These are phyloP conservation scores for Scolecobasidium constrictum DNA, from an alignment of 2,329 filamentous ascomycete species.

Conservation along the genomic window DNA sequence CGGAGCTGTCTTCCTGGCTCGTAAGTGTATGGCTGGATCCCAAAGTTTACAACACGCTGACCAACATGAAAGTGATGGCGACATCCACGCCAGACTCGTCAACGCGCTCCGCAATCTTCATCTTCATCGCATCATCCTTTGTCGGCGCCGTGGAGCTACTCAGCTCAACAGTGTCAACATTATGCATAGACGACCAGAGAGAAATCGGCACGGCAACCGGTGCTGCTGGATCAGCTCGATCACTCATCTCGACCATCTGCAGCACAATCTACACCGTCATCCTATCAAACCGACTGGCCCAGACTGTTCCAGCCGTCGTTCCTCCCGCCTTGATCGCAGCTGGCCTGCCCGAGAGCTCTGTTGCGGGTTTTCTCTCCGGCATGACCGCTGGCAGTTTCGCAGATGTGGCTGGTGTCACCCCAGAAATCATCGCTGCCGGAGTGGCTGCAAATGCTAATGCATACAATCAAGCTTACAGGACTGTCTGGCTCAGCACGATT, in stretches of 20 bases:
- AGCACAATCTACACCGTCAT: constrained; percentile 27
- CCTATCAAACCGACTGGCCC: constrained; percentile 25
- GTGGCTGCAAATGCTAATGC: constrained; percentile 22
- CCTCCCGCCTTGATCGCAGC: constrained; percentile 24
- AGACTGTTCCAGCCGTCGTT: constrained; percentile 25
- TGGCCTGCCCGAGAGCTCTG: constrained; percentile 22
- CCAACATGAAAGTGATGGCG: constrained; percentile 7
- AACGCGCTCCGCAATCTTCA: constrained; percentile 11
- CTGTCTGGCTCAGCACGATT: constrained; percentile 29
- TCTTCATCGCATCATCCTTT: constrained; percentile 14
- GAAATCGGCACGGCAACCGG: constrained; percentile 15
- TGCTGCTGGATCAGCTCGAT: constrained; percentile 12
- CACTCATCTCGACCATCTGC: constrained; percentile 14
- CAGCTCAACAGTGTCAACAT: constrained; percentile 12
- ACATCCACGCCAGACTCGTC: constrained; percentile 12
- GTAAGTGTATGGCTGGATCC: constrained; percentile 8
- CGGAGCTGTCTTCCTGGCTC: constrained; percentile 13
- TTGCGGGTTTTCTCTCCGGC: constrained; percentile 23
- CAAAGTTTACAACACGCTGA: neutral
- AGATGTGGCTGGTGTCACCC: constrained; percentile 21
- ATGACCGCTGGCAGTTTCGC: constrained; percentile 19
- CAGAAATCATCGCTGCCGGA: constrained; percentile 21
- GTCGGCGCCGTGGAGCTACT: constrained; percentile 13
- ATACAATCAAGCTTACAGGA: constrained; percentile 29
- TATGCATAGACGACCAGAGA: constrained; percentile 13